phyloP scores from a whole-genome alignment of 352 stramenopile species.

The Globisporangium uncinulatum region DNA sequence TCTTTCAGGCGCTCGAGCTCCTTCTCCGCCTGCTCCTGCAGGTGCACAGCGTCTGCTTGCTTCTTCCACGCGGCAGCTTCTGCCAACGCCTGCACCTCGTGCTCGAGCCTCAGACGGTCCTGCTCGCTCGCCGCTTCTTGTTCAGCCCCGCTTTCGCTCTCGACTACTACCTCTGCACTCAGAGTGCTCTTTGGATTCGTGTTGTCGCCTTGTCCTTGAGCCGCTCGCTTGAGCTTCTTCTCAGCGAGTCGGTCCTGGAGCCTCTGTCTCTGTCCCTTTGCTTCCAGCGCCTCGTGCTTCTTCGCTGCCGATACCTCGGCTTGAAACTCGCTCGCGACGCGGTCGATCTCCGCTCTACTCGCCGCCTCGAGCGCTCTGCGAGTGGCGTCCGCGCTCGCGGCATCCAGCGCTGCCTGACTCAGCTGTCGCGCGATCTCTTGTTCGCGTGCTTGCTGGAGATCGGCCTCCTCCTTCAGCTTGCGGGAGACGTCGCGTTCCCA shows the following conservation, averaged over 20 bases:
- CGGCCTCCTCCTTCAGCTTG: slow-evolving; percentile 1
- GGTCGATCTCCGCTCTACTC: slow-evolving; percentile 20
- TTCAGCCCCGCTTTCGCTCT: not conserved
- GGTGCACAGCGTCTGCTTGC: slow-evolving; percentile 25
- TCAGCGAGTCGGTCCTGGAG: slow-evolving; percentile 23
- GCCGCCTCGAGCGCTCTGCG: slow-evolving; percentile 24
- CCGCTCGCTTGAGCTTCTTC: slow-evolving; percentile 29
- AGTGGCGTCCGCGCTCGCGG: slow-evolving; percentile 18
- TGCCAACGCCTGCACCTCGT: slow-evolving; percentile 25
- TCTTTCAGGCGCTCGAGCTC: slow-evolving; percentile 48
- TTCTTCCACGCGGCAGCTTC: slow-evolving; percentile 22
- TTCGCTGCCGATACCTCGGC: not conserved
- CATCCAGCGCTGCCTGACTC: slow-evolving; percentile 16
- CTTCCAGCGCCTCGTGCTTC: slow-evolving; percentile 3
- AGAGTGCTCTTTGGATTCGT: slow-evolving; percentile 27
- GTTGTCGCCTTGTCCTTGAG: slow-evolving; percentile 31
- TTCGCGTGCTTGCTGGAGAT: slow-evolving; percentile 10
- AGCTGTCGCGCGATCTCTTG: slow-evolving; percentile 3
- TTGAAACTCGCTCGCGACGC: slow-evolving; percentile 25
- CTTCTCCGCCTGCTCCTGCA: slow-evolving; percentile 40
- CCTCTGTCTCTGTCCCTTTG: slow-evolving; percentile 14
- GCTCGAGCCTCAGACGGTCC: slow-evolving; percentile 32
- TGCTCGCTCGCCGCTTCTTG: slow-evolving; percentile 21
- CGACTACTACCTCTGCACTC: not conserved
- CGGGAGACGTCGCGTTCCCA: slow-evolving; percentile 5